Evolutionary conservation across 140 eudicot genomes (phyloP).

Genomic region (Flaveria floridana): DNA sequence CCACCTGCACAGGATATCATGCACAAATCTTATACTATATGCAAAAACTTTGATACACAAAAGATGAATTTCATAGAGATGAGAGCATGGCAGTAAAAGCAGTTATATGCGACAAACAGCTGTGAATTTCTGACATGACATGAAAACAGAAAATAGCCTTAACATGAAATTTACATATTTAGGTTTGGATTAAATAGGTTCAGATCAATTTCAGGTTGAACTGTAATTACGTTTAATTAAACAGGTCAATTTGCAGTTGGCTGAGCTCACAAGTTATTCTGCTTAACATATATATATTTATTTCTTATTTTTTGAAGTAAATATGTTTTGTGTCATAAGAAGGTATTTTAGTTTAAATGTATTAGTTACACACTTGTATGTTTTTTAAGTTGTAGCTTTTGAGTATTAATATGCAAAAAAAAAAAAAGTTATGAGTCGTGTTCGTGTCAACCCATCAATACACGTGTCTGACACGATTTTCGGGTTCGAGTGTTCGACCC

Average conservation of each 20-base stretch:
- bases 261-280: background rate
- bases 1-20: constrained; percentile 67
- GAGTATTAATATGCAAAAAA: background rate
- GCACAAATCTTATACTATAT: constrained; percentile 17
- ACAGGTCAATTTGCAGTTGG: background rate
- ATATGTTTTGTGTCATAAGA: background rate
- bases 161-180: background rate
- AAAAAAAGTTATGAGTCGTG: background rate
- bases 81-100: background rate
- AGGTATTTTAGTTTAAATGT: background rate
- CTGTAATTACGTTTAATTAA: background rate
- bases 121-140: background rate
- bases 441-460: background rate
- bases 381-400: background rate
- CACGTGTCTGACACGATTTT: background rate
- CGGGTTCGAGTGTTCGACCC: background rate
- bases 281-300: too few species aligned
- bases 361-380: background rate
- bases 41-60: background rate
- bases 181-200: background rate
- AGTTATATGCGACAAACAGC: background rate
- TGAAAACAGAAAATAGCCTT: background rate
- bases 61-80: background rate
- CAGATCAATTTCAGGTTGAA: background rate
- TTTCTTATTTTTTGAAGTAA: too few species aligned